Evolutionary conservation across 495 filamentous ascomycete genomes (phyloP).

Genomic region (Penicillium flavigenum): DNA sequence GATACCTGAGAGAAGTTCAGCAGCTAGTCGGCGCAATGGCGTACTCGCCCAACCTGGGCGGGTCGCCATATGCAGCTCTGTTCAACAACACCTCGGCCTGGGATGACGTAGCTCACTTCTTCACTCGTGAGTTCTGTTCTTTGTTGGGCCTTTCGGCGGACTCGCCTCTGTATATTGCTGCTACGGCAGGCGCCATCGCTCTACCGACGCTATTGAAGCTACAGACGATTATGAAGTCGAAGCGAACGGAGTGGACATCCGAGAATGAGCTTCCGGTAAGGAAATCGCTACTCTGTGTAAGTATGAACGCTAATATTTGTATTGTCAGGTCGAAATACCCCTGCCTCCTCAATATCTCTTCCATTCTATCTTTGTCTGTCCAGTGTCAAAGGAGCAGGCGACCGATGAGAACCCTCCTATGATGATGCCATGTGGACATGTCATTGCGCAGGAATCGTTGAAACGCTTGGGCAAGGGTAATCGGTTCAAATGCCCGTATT

Average conservation of each 20-base stretch:
- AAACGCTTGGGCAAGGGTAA: slow-evolving; percentile 72
- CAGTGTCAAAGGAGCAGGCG: slow-evolving; percentile 92
- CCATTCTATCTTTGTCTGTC: slow-evolving; percentile 97
- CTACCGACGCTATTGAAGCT: slow-evolving; percentile 82
- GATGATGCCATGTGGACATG: slow-evolving; percentile 97
- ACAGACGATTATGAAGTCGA: slow-evolving; percentile 76
- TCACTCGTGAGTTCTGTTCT: slow-evolving; percentile 94
- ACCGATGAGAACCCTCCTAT: slow-evolving; percentile 93
- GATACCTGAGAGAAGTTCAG: slow-evolving; percentile 73
- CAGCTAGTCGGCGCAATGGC: slow-evolving; percentile 75
- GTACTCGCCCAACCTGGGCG: slow-evolving; percentile 63
- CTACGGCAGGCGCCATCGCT: slow-evolving; percentile 87
- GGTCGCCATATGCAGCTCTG: slow-evolving; percentile 70
- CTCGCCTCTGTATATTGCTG: slow-evolving; percentile 86
- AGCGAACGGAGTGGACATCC: slow-evolving; percentile 92
- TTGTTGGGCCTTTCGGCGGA: slow-evolving; percentile 82
- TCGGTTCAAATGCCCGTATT: slow-evolving; percentile 95
- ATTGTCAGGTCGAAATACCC: slow-evolving; percentile 73
- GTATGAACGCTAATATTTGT: slow-evolving; percentile 1
- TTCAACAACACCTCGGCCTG: slow-evolving; percentile 76
- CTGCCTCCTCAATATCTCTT: slow-evolving; percentile 84
- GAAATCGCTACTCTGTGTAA: background rate
- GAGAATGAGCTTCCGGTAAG: slow-evolving; percentile 80
- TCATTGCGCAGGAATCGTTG: slow-evolving; percentile 82
- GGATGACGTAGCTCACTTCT: slow-evolving; percentile 75